phyloP scores from a whole-genome alignment of 1,284 basidiomycete genomes.

The Marasmius sp. region DNA sequence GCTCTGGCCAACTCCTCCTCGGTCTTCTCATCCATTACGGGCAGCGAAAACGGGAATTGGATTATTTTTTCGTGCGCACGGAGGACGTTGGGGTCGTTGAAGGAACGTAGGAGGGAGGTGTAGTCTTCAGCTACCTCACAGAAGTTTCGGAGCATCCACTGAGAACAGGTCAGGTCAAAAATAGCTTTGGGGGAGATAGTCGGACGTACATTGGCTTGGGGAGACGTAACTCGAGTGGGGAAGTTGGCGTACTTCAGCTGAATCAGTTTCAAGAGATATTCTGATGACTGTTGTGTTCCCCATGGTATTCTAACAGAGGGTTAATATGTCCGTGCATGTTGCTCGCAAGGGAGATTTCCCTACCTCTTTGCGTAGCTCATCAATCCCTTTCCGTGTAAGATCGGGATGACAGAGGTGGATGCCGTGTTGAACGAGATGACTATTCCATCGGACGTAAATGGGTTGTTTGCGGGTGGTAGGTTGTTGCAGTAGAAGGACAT shows the following conservation, averaged over 20 bases:
- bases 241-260: conserved; percentile 97
- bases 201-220: conserved; percentile 52
- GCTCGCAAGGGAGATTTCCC: conserved; percentile 13
- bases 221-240: conserved; percentile 55
- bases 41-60: conserved; percentile 81
- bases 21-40: conserved; percentile 81
- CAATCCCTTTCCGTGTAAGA: conserved; percentile 78
- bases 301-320: conserved; percentile 77
- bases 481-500: conserved; percentile 90
- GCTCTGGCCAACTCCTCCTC: conserved; percentile 85
- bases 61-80: conserved; percentile 72
- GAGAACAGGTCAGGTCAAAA: conserved; percentile 2
- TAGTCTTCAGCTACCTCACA: conserved; percentile 89
- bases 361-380: conserved; percentile 85
- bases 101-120: conserved; percentile 57
- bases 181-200: not conserved
- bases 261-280: conserved; percentile 89
- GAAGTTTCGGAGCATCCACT: conserved; percentile 91
- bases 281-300: conserved; percentile 89
- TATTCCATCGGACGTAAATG: conserved; percentile 69
- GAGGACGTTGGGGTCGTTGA: conserved; percentile 66
- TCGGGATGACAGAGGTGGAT: conserved; percentile 85
- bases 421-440: conserved; percentile 84
- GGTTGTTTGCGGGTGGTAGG: conserved; percentile 29
- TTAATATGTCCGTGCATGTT: not conserved